These are phyloP conservation scores for Pisolithus orientalis DNA, from an alignment of 768 basidiomycete species.

Conservation along the genomic window DNA sequence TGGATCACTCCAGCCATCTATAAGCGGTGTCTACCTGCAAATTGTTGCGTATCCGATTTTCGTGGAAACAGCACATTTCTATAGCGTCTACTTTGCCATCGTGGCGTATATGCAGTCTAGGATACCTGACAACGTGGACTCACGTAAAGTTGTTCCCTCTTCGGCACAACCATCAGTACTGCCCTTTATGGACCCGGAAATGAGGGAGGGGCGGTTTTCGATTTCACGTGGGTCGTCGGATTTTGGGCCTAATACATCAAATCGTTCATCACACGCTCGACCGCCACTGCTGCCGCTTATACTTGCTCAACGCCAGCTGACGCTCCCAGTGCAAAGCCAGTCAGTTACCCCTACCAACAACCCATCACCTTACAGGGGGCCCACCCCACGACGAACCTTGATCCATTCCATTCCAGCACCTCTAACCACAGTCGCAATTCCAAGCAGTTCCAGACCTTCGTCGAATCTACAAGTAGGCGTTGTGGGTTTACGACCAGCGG, in stretches of 20 bases:
- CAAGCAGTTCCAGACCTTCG: neutral
- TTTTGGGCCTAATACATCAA: neutral
- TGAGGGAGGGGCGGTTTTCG: conserved; percentile 1
- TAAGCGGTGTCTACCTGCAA: conserved; percentile 26
- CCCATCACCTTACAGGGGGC: conserved; percentile 3
- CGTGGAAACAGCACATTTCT: conserved; percentile 33
- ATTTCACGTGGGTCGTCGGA: conserved; percentile 2
- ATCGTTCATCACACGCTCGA: neutral
- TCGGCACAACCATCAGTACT: conserved; percentile 7
- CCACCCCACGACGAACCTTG: neutral
- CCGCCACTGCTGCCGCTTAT: conserved; percentile 5
- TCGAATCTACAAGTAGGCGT: neutral
- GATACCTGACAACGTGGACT: conserved; percentile 13
- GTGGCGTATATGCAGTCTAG: conserved; percentile 32
- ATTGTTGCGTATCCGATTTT: neutral
- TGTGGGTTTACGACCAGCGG: neutral
- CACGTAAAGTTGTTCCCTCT: neutral
- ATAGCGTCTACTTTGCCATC: conserved; percentile 35
- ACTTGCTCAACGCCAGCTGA: conserved; percentile 8
- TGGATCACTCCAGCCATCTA: conserved; percentile 50
- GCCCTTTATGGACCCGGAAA: conserved; percentile 17
- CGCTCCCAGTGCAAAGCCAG: conserved; percentile 1
- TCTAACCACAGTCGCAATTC: neutral
- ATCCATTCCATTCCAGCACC: conserved; percentile 3
- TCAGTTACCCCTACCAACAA: conserved; percentile 18